These are phyloP conservation scores for Kurtzmaniella quercitrusa DNA, from an alignment of 1,139 yeast species.

Conservation along the genomic window DNA sequence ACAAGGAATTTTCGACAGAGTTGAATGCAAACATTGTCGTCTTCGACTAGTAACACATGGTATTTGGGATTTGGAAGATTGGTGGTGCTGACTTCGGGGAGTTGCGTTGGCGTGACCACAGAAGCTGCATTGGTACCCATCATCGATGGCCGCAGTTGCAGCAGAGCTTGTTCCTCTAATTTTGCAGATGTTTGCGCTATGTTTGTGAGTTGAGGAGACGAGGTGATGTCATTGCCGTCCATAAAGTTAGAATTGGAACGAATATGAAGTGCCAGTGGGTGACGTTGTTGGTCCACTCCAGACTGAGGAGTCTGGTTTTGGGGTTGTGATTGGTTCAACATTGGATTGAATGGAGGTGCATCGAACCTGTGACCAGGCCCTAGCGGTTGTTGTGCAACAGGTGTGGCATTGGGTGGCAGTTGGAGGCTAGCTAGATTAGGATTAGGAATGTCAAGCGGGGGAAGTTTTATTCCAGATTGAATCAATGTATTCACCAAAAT, in stretches of 20 bases:
- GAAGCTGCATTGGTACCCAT: not conserved
- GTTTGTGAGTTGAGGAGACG: slow-evolving; percentile 1
- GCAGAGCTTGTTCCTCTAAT: not conserved
- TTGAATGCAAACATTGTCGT: slow-evolving; percentile 79
- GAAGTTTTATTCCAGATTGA: slow-evolving; percentile 64
- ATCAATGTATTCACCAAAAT: slow-evolving; percentile 44
- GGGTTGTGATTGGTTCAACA: slow-evolving; percentile 7
- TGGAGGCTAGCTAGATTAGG: slow-evolving; percentile 24
- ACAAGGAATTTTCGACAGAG: slow-evolving; percentile 72
- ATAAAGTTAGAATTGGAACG: slow-evolving; percentile 1
- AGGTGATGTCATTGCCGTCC: not conserved
- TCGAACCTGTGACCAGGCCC: not conserved
- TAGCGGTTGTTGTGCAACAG: not conserved
- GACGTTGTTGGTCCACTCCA: not conserved
- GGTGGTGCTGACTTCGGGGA: slow-evolving; percentile 21
- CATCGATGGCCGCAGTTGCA: not conserved
- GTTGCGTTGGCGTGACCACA: slow-evolving; percentile 3
- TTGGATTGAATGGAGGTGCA: slow-evolving; percentile 4
- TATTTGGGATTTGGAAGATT: slow-evolving; percentile 42
- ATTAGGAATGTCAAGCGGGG: slow-evolving; percentile 54
- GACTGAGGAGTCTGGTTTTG: not conserved
- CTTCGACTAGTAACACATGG: slow-evolving; percentile 80
- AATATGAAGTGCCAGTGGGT: slow-evolving; percentile 1
- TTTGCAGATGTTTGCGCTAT: slow-evolving; percentile 4
- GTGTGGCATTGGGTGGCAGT: slow-evolving; percentile 11